Conservation (phyloP, 805 yeast genomes). For the Starmerella tilneyi region DNA sequence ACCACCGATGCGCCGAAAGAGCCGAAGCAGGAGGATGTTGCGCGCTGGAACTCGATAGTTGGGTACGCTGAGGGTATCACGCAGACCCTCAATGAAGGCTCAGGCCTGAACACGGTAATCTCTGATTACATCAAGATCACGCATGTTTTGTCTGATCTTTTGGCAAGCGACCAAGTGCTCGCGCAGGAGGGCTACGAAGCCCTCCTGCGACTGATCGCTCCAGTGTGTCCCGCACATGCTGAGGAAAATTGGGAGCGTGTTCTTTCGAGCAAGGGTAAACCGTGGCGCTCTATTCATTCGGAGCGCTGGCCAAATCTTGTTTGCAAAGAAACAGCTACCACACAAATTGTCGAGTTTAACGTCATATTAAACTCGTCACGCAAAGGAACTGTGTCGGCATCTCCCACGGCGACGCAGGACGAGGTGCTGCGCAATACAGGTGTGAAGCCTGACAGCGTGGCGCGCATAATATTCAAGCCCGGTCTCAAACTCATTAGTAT, state of each 20-base stretch:
- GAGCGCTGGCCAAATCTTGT: slow-evolving; percentile 57
- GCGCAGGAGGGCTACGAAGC: slow-evolving; percentile 31
- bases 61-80: slow-evolving; percentile 41
- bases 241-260: slow-evolving; percentile 72
- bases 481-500: slow-evolving; percentile 17
- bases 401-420: slow-evolving; percentile 9
- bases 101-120: slow-evolving; percentile 71
- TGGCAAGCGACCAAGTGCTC: slow-evolving; percentile 34
- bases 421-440: slow-evolving; percentile 11
- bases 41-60: slow-evolving; percentile 50
- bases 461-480: slow-evolving; percentile 20
- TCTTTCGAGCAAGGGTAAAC: slow-evolving; percentile 24
- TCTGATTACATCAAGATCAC: slow-evolving; percentile 86
- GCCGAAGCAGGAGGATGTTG: slow-evolving; percentile 38
- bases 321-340: slow-evolving; percentile 32
- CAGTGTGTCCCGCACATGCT: slow-evolving; percentile 69
- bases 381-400: slow-evolving; percentile 3
- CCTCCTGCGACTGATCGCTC: slow-evolving; percentile 56
- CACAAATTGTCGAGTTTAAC: slow-evolving; percentile 36
- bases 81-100: slow-evolving; percentile 46
- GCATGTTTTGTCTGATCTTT: slow-evolving; percentile 33
- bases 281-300: slow-evolving; percentile 43
- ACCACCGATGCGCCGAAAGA: not conserved
- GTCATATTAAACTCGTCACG: slow-evolving; percentile 66
- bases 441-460: not conserved